Evolutionary conservation across 495 filamentous ascomycete genomes (phyloP).

Genomic region (Friedmanniomyces endolithicus): DNA sequence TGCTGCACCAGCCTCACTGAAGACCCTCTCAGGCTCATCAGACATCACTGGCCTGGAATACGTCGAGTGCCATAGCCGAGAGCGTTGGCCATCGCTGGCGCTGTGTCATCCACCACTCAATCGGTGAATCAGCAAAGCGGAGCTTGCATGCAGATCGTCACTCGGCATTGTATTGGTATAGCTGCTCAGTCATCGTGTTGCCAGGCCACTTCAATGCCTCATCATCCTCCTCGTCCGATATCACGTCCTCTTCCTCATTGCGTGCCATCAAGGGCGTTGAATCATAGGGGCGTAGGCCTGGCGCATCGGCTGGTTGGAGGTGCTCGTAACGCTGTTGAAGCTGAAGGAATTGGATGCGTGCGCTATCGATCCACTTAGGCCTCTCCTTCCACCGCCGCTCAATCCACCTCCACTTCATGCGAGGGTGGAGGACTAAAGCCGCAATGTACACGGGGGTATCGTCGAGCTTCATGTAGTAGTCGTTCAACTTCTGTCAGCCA

Average conservation of each 20-base stretch:
- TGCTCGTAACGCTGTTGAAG: not conserved
- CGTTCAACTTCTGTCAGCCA: constrained; percentile 5
- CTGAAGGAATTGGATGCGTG: not conserved
- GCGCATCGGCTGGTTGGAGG: no score
- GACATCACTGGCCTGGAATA: not conserved
- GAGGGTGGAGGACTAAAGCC: constrained; percentile 6
- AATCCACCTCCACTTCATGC: constrained; percentile 1
- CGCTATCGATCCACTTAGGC: not conserved
- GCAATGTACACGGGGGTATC: not conserved
- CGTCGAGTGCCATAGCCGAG: constrained; percentile 1
- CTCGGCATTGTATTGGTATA: no score
- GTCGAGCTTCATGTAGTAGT: constrained; percentile 5
- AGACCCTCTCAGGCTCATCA: constrained; percentile 6
- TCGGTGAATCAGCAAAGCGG: constrained; percentile 4
- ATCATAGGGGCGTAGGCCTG: not conserved
- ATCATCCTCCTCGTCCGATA: not conserved
- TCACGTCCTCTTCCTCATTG: not conserved
- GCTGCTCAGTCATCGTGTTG: no score
- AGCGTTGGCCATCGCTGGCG: not conserved
- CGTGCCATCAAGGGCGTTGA: not conserved
- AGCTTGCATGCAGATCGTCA: no score
- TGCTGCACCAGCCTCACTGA: constrained; percentile 2
- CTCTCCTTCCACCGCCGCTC: not conserved
- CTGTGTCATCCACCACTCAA: not conserved
- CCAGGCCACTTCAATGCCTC: no score